phyloP scores from a whole-genome alignment of 2,329 filamentous ascomycete species.

The Fusarium succisae region DNA sequence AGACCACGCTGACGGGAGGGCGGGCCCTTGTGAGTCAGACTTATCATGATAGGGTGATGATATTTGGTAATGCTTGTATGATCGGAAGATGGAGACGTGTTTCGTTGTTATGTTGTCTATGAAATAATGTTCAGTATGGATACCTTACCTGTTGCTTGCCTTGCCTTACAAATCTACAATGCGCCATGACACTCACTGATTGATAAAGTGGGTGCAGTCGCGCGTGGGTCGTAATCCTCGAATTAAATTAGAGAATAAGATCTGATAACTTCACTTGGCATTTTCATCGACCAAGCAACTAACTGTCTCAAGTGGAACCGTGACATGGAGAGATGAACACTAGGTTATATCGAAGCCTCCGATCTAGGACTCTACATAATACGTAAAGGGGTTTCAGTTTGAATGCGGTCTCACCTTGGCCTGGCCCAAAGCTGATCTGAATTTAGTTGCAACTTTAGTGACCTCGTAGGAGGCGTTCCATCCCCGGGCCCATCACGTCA shows the following conservation, averaged over 20 bases:
- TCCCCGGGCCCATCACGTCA: constrained; percentile 14
- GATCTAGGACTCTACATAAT: not conserved
- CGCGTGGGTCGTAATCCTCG: not conserved
- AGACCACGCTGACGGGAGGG: constrained; percentile 11
- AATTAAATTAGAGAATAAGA: constrained; percentile 27
- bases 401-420: not conserved
- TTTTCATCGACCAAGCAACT: constrained; percentile 36
- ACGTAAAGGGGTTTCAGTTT: not conserved
- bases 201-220: constrained; percentile 18
- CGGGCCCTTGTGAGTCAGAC: constrained; percentile 34
- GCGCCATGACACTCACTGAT: constrained; percentile 24
- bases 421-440: not conserved
- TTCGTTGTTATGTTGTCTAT: constrained; percentile 25
- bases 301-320: not conserved
- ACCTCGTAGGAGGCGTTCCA: not conserved
- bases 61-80: constrained; percentile 1
- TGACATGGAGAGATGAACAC: not conserved
- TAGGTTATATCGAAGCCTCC: not conserved
- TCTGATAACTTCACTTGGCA: constrained; percentile 44
- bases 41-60: not conserved
- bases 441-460: not conserved
- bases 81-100: constrained; percentile 7
- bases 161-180: not conserved
- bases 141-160: not conserved
- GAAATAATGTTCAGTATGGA: constrained; percentile 8